Base-by-base conservation (phyloP, 768 basidiomycete genomes). In the Hericium rajendrae region DNA sequence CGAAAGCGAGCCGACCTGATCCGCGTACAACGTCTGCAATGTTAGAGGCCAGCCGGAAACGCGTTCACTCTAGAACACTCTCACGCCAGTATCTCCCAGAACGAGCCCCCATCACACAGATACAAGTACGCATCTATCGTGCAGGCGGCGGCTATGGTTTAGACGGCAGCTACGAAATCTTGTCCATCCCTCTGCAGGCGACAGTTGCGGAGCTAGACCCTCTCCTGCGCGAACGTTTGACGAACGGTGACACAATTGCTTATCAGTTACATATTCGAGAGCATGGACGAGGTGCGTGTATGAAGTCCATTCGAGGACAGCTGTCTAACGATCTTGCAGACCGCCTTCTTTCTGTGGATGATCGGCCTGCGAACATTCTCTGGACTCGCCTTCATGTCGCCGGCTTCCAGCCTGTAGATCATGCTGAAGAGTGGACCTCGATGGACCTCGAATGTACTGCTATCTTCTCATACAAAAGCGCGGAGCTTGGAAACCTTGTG, bases 391-490 rank as follows among this genome's bases (percentile, higher is more conserved):
- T 97, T 59, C 83, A 88, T 62, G 91, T 95, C 67, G 92, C 92
- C 3, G 94, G 95, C 0, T 97, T 93, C 63, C 84, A 86, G 86
- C 41, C 70, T 88, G 9, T 85, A 91, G 77, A 85, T 46, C 75
- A 95, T 6, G 86, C 84, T 0, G 80, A 80, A 3, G 87, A 90
- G 28, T 46, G n/a, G 9, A 46, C 43, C 0, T 46, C n/a, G n/a
- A n/a, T 46, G 16, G 88, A 90, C 55, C 73, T 97, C 60, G 79
- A 83, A 4, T 94, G 94, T 67, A 75, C 97, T 24, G 79, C 91
- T 69, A 88, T 86, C 64, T 95, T 97, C 64, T 83, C 94, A n/a
- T 97, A 89, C 72, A 92, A 94, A 67, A 86, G 81, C 63, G 83
- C 83, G 60, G 73, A 82, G 15, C 74, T 91, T 16, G 83, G 81